A percentile compares a stretch with the other conserved stretches of the same genome.
These are phyloP conservation scores for Phytomonas francai DNA, from an alignment of 208 protist genomes.

Conservation along the genomic window DNA sequence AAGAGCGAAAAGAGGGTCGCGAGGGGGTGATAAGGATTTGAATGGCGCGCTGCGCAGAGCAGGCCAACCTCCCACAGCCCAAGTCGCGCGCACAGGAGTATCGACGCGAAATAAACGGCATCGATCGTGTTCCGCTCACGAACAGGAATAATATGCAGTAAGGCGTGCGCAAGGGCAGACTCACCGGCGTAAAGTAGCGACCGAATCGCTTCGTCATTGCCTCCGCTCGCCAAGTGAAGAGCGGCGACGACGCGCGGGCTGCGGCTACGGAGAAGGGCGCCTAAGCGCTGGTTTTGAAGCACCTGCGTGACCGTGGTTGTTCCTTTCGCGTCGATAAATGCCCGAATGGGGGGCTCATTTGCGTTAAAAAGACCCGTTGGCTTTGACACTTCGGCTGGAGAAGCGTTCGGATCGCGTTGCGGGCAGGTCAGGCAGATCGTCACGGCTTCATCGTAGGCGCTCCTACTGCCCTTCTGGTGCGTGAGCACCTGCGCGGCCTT, in stretches of 20 bases:
- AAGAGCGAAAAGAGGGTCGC: constrained; percentile 63
- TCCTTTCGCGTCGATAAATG: constrained; percentile 51
- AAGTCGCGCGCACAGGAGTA: constrained; percentile 57
- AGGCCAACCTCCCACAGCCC: constrained; percentile 73
- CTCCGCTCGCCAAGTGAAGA: constrained; percentile 41
- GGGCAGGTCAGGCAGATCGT: constrained; percentile 63
- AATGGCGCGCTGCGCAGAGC: constrained; percentile 54
- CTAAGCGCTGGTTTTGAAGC: constrained; percentile 29
- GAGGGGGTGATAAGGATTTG: constrained; percentile 70
- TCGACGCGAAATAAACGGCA: constrained; percentile 59
- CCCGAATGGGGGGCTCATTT: constrained; percentile 44
- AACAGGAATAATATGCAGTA: constrained; percentile 77
- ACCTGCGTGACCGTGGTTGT: constrained; percentile 24
- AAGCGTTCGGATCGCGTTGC: constrained; percentile 25
- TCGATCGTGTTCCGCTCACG: constrained; percentile 77
- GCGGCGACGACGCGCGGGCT: constrained; percentile 69
- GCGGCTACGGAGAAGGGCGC: constrained; percentile 23
- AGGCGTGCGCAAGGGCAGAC: constrained; percentile 51
- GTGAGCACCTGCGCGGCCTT: constrained; percentile 53
- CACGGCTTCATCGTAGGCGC: constrained; percentile 40
- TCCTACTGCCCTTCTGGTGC: constrained; percentile 20
- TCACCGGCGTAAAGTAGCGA: constrained; percentile 51
- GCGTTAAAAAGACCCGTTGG: not conserved
- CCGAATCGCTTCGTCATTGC: constrained; percentile 65
- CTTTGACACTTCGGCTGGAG: constrained; percentile 4